Evolutionary conservation across 2,329 filamentous ascomycete species (phyloP), one percentile per base, ranked within the genome.

Genomic region (Cordyceps tenuipes): DNA sequence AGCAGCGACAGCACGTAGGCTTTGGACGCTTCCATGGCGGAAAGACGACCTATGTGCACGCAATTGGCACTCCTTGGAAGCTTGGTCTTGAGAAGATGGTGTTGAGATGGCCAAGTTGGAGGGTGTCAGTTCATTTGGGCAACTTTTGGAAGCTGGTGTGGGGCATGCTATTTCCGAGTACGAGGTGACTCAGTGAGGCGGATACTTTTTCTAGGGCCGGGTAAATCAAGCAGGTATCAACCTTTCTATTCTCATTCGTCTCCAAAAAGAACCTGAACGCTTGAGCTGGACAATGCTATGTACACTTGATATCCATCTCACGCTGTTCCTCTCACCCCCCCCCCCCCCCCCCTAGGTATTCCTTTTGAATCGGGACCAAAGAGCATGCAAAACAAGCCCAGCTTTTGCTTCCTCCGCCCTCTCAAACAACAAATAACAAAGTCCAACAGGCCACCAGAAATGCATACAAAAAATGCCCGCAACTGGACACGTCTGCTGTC

Each of bases 291-390:
- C 29, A 43, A 57, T 57, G 53, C 53, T 61, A 62, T 62, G 44
- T 59, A 62, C 56, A 59, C 50, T 53, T 56, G 44, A 50, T 46
- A 61, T 51, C 56, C 49, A 47, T 47, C 57, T 60, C 50, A 47
- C 56, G 34, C 53, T 34, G 17, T 23, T 17, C 36, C 19, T 26
- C 55, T 17, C 15, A 9, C 55, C 41, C 36, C 41, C 48, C 34
- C 39, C 55, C 17, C 15, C 15, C 55, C 41, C 36, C 41, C 48
- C 34, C 39, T 21, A 13, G n/a, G n/a, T n/a, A 26, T 49, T 29
- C 29, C 2, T n/a, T 41, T 10, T 34, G 6, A 39, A 19, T 31
- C n/a, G 9, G 15, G 12, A 29, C 34, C 41, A 49, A 29, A 48
- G n/a, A 43, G 19, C 23, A 44, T 21, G 39, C 51, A 26, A 31